phyloP scores from a whole-genome alignment of 2,329 filamentous ascomycete species.

The Penicillium freii region DNA sequence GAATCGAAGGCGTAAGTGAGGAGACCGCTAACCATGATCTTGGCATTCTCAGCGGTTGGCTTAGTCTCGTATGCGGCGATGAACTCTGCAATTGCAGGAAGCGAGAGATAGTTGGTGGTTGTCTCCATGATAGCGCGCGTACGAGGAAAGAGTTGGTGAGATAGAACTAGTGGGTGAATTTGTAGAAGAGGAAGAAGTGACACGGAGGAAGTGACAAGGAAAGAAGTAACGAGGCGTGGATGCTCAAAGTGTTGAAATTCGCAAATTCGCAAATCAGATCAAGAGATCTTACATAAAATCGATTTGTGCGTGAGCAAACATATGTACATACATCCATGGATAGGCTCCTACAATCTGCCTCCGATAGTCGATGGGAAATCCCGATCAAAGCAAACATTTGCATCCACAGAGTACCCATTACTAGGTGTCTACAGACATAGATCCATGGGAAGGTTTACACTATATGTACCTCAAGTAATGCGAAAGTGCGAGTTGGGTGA shows the following conservation, averaged over 20 bases:
- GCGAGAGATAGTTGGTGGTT: not conserved
- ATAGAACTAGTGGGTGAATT: not conserved
- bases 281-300: not conserved
- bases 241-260: not conserved
- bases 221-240: not conserved
- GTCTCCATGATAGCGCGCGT: not conserved
- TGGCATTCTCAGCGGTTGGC: not conserved
- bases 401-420: not conserved
- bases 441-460: not conserved
- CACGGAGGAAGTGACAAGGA: no score
- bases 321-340: not conserved
- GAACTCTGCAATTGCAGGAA: not conserved
- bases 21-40: not conserved
- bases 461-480: not conserved
- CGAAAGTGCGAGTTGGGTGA: not conserved
- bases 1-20: slow-evolving; percentile 1
- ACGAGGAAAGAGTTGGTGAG: not conserved
- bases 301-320: not conserved
- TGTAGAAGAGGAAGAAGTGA: no score
- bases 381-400: not conserved
- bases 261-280: not conserved
- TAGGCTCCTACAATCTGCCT: not conserved
- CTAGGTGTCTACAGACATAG: not conserved
- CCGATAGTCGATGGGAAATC: no score
- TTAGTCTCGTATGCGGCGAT: not conserved